A percentile compares a stretch with the other conserved stretches of the same genome.
Conservation (phyloP, 1,284 basidiomycete genomes). For the Irpex sp. region DNA sequence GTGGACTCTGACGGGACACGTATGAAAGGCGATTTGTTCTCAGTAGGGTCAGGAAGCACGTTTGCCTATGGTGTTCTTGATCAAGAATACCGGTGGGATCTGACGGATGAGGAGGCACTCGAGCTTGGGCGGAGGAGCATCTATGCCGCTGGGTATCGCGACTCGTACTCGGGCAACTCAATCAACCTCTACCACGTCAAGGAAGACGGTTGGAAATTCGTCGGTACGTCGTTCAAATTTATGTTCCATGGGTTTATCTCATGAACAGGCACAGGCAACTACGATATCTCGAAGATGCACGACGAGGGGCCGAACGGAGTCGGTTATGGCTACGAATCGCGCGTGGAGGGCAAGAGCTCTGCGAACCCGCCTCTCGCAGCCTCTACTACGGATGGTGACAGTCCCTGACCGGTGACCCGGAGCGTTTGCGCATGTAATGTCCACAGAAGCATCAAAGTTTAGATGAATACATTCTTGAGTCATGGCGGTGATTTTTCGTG, state of each 20-base stretch:
- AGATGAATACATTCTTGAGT: no score
- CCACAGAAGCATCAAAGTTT: no score
- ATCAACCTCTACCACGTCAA: conserved; percentile 96
- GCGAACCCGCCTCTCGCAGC: conserved; percentile 19
- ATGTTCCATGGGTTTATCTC: not conserved
- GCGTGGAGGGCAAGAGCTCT: conserved; percentile 34
- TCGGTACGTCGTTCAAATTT: conserved; percentile 48
- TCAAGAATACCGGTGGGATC: conserved; percentile 93
- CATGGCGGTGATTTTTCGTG: no score
- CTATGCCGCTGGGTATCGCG: conserved; percentile 95
- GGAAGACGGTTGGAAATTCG: conserved; percentile 90
- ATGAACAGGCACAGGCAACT: conserved; percentile 54
- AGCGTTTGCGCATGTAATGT: no score
- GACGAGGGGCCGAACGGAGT: conserved; percentile 72
- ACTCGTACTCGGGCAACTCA: conserved; percentile 97
- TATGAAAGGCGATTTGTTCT: conserved; percentile 95
- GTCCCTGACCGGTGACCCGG: not conserved
- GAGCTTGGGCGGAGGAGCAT: conserved; percentile 94
- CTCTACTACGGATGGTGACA: not conserved
- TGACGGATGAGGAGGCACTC: conserved; percentile 91
- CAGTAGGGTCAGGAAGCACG: conserved; percentile 96
- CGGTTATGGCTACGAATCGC: conserved; percentile 75
- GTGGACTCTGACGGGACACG: conserved; percentile 97
- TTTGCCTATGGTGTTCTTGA: conserved; percentile 99
- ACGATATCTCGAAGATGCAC: conserved; percentile 74